Conservation (phyloP, 2,329 filamentous ascomycete genomes). For the Daldinia sp. region DNA sequence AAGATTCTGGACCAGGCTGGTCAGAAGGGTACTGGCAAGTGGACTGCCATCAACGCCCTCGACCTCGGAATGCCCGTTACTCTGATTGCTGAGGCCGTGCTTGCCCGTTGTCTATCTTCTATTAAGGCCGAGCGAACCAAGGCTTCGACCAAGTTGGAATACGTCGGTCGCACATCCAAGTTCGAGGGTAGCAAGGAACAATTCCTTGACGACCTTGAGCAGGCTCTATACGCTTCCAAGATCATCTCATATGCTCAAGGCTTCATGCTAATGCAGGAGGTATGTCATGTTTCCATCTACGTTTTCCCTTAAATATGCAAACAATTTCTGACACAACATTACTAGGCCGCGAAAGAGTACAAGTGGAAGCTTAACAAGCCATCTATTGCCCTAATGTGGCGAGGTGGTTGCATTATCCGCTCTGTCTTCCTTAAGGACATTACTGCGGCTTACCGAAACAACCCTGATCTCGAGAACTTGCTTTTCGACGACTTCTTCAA, state of each 20-base stretch:
- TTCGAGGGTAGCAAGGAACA: constrained; percentile 92
- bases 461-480: constrained; percentile 96
- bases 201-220: constrained; percentile 97
- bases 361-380: constrained; percentile 99
- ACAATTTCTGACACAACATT: constrained; percentile 26
- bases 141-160: constrained; percentile 82
- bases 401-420: constrained; percentile 99
- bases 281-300: constrained; percentile 58
- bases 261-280: constrained; percentile 99
- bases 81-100: constrained; percentile 96
- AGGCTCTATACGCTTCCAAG: constrained; percentile 99
- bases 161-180: constrained; percentile 77
- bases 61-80: constrained; percentile 99
- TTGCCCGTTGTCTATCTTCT: constrained; percentile 91
- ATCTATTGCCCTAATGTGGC: constrained; percentile 99
- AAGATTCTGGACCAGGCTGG: constrained; percentile 99
- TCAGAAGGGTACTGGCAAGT: constrained; percentile 99
- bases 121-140: constrained; percentile 93
- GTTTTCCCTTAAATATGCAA: constrained; percentile 36
- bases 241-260: constrained; percentile 99
- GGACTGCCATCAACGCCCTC: constrained; percentile 98
- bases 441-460: constrained; percentile 93
- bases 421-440: constrained; percentile 99
- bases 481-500: constrained; percentile 99
- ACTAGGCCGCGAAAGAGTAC: constrained; percentile 92